These are phyloP conservation scores for Salix udensis DNA, from an alignment of 345 rosid species.

Conservation along the genomic window DNA sequence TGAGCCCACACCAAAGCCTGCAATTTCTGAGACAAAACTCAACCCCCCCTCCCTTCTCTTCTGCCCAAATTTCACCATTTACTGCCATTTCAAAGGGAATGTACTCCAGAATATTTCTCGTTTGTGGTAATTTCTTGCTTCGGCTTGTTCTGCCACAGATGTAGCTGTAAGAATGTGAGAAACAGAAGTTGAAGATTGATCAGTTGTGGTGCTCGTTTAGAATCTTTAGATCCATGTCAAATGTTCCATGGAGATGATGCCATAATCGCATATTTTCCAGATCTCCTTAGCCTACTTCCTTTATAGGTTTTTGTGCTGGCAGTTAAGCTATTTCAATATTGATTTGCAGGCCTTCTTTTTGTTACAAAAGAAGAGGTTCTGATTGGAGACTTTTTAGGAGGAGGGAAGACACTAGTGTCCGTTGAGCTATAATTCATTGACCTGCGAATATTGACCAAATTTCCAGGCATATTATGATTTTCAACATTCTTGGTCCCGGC, in stretches of 20 bases:
- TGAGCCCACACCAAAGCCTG: conserved; percentile 17
- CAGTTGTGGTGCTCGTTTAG: background rate
- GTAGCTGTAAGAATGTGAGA: background rate
- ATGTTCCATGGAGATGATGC: background rate
- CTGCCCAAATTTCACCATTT: background rate
- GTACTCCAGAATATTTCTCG: no score
- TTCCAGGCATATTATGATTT: background rate
- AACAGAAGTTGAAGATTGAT: background rate
- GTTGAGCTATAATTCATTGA: no score
- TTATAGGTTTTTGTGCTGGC: no score
- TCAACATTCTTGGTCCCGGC: background rate
- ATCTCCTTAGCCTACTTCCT: no score
- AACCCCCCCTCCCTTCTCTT: background rate
- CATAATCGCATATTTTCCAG: background rate
- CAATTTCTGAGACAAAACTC: background rate
- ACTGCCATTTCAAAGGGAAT: background rate
- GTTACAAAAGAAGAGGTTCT: no score
- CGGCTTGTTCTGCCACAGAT: background rate
- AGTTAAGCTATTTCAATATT: no score
- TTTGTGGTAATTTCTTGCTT: background rate
- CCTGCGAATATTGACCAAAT: background rate
- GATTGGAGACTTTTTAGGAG: no score
- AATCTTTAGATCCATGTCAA: background rate
- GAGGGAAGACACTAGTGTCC: no score
- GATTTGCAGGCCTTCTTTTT: background rate